Conservation (phyloP, 495 filamentous ascomycete genomes). For the Penicillium desertorum region DNA sequence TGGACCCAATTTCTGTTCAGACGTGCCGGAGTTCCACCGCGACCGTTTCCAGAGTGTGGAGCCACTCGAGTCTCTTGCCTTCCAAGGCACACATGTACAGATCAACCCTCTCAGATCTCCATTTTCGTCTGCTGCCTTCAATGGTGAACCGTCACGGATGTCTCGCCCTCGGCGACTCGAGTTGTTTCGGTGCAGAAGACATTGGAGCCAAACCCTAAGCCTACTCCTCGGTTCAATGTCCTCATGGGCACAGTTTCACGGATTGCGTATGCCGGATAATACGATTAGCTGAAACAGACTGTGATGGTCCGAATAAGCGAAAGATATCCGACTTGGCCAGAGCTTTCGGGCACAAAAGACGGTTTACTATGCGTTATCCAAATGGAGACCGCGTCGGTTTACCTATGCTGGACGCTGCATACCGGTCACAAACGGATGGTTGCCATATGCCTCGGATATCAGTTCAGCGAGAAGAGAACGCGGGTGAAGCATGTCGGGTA, state of each 20-base stretch:
- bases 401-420: slow-evolving; percentile 45
- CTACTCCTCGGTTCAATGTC: slow-evolving; percentile 33
- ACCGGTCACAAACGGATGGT: slow-evolving; percentile 42
- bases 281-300: slow-evolving; percentile 35
- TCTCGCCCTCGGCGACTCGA: not conserved
- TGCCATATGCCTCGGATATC: slow-evolving; percentile 30
- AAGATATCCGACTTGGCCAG: slow-evolving; percentile 42
- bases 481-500: slow-evolving; percentile 39
- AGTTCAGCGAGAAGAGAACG: slow-evolving; percentile 30
- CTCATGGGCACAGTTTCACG: slow-evolving; percentile 37
- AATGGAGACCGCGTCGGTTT: slow-evolving; percentile 47
- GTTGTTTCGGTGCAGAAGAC: slow-evolving; percentile 19
- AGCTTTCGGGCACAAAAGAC: slow-evolving; percentile 42
- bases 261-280: slow-evolving; percentile 37
- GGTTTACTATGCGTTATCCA: slow-evolving; percentile 46
- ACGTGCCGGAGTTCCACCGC: slow-evolving; percentile 19
- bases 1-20: slow-evolving; percentile 25
- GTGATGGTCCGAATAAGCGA: slow-evolving; percentile 31
- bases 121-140: slow-evolving; percentile 21
- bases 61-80: slow-evolving; percentile 32
- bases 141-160: slow-evolving; percentile 14
- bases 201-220: slow-evolving; percentile 47
- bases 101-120: slow-evolving; percentile 30
- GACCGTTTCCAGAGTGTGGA: slow-evolving; percentile 22
- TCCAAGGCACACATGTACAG: slow-evolving; percentile 37